These are phyloP conservation scores for Corymbia maculata DNA, from an alignment of 345 rosid genomes.

Conservation along the genomic window DNA sequence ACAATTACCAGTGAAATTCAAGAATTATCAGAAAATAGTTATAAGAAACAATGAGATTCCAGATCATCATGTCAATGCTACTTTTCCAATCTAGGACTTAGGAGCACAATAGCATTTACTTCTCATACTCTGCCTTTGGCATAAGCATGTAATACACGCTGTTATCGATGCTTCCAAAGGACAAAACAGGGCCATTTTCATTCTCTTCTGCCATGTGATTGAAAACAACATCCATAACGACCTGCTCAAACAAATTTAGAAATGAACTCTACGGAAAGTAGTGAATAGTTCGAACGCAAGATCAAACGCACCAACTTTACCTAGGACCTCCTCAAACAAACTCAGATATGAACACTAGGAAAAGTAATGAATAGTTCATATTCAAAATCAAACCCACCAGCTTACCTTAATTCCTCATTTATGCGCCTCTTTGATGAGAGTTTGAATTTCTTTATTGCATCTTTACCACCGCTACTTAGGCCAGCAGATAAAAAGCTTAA, in stretches of 20 bases:
- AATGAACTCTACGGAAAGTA: background rate
- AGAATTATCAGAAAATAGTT: no score
- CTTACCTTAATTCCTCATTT: conserved; percentile 90
- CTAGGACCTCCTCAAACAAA: no score
- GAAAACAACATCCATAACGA: conserved; percentile 90
- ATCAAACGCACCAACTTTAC: no score
- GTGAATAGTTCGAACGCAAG: background rate
- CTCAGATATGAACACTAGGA: no score
- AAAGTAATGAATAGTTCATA: background rate
- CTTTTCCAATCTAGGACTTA: background rate
- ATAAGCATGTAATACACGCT: conserved; percentile 94
- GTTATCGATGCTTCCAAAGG: conserved; percentile 90
- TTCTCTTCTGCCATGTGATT: conserved; percentile 98
- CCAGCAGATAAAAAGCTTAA: conserved; percentile 73
- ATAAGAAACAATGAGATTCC: no score
- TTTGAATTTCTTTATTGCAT: conserved; percentile 76
- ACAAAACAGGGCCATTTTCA: conserved; percentile 78
- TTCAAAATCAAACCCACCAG: background rate
- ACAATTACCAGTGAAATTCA: no score
- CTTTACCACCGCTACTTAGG: conserved; percentile 35
- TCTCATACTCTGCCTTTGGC: conserved; percentile 59
- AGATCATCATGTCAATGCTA: no score
- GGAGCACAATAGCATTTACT: background rate
- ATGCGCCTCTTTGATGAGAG: conserved; percentile 83
- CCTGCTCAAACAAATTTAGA: conserved; percentile 30